Evolutionary conservation across 176 grass and related monocot genomes (phyloP).

Genomic region (Puccinellia tenuiflora): DNA sequence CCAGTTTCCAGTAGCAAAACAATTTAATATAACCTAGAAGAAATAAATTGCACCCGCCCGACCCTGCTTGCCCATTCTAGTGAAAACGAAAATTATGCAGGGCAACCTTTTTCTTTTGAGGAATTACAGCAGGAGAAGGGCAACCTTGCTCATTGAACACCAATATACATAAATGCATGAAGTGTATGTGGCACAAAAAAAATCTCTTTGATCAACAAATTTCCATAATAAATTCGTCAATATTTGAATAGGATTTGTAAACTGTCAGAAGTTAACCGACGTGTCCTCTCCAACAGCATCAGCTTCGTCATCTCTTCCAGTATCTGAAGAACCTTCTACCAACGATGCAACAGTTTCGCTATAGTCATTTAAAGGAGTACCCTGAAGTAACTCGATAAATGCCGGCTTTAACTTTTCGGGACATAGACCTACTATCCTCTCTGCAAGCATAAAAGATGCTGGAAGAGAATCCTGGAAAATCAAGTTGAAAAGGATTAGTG

Average conservation of each 20-base stretch:
- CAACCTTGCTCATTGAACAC: constrained; percentile 13
- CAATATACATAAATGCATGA: not conserved
- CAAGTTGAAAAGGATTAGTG: constrained; percentile 3
- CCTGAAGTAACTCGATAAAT: constrained; percentile 42
- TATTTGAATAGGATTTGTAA: not conserved
- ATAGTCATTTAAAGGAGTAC: constrained; percentile 39
- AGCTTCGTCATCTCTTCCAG: constrained; percentile 24
- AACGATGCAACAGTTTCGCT: constrained; percentile 39
- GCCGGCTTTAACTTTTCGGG: constrained; percentile 50
- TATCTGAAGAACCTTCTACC: constrained; percentile 42
- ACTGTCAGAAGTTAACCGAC: constrained; percentile 33
- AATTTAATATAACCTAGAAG: not conserved
- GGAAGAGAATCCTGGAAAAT: constrained; percentile 45
- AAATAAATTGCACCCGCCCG: not conserved
- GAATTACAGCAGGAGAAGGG: too few relatives aligned
- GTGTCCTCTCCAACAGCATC: constrained; percentile 38
- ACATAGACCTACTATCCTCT: constrained; percentile 54
- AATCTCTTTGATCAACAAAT: not conserved
- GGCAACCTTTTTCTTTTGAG: too few relatives aligned
- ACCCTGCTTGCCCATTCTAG: not conserved
- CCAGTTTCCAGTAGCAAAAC: not conserved
- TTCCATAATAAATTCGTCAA: not conserved
- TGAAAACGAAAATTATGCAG: not conserved
- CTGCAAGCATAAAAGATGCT: constrained; percentile 49
- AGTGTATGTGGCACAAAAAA: not conserved